A percentile compares a stretch with the other conserved stretches of the same genome.
phyloP scores from a whole-genome alignment of 2,329 filamentous ascomycete species.

The Neonectria coccinea region DNA sequence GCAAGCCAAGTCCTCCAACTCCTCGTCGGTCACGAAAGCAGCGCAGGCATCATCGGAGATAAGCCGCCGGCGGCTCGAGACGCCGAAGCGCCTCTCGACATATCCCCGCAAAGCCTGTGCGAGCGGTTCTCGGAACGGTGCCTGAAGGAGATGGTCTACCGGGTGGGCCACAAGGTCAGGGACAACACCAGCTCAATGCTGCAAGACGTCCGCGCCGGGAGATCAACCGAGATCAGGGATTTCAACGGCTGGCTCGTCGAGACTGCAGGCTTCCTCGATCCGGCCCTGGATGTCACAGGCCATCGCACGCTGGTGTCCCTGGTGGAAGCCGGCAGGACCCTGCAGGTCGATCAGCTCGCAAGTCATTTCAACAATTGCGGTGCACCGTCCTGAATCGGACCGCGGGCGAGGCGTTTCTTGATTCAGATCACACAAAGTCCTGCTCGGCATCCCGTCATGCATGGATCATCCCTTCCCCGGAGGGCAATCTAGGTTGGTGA shows the following conservation, averaged over 20 bases:
- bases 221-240: slow-evolving; percentile 66
- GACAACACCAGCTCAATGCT: slow-evolving; percentile 72
- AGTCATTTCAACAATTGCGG: slow-evolving; percentile 39
- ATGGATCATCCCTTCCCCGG: slow-evolving; percentile 19
- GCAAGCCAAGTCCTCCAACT: slow-evolving; percentile 77
- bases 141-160: slow-evolving; percentile 60
- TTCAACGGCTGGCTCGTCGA: slow-evolving; percentile 71
- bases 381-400: slow-evolving; percentile 30
- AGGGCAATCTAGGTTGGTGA: slow-evolving; percentile 8
- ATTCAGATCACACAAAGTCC: slow-evolving; percentile 30
- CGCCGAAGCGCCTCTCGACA: slow-evolving; percentile 25
- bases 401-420: slow-evolving; percentile 30
- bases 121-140: slow-evolving; percentile 58
- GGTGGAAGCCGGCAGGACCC: slow-evolving; percentile 52
- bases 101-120: slow-evolving; percentile 36
- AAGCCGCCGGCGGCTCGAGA: slow-evolving; percentile 3
- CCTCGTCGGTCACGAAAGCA: slow-evolving; percentile 71
- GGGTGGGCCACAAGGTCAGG: slow-evolving; percentile 60
- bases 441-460: slow-evolving; percentile 28
- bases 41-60: slow-evolving; percentile 52
- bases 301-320: slow-evolving; percentile 58
- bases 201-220: slow-evolving; percentile 66
- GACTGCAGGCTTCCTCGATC: slow-evolving; percentile 55
- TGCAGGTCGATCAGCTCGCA: slow-evolving; percentile 52
- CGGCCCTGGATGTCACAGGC: slow-evolving; percentile 49